A percentile compares a stretch with the other conserved stretches of the same genome.
phyloP scores from a whole-genome alignment of 1,139 yeast species.

The Blastobotrys capitulatus region DNA sequence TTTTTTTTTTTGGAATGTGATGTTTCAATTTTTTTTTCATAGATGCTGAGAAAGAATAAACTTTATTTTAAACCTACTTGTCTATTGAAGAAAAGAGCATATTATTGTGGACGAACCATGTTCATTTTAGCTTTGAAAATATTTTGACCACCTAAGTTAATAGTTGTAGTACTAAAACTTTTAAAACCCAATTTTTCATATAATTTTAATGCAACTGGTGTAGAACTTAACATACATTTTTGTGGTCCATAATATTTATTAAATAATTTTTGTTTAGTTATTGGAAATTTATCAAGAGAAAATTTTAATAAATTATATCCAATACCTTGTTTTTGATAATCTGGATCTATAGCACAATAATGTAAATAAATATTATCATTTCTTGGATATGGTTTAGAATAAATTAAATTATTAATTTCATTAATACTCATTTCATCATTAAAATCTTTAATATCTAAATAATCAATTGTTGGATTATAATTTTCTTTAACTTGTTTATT shows the following conservation, averaged over 20 bases:
- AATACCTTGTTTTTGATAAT: background rate
- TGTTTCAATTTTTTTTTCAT: no score
- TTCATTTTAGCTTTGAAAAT: background rate
- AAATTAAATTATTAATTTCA: background rate
- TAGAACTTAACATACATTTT: conserved; percentile 14
- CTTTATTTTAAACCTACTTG: no score
- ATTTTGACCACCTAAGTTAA: background rate
- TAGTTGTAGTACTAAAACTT: background rate
- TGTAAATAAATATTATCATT: background rate
- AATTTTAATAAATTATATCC: background rate
- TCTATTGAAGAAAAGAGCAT: no score
- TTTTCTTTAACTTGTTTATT: background rate
- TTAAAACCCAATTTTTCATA: conserved; percentile 16
- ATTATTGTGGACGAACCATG: no score
- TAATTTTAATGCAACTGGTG: conserved; percentile 14
- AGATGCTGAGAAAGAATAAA: no score
- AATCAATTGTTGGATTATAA: background rate
- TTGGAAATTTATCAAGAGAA: background rate
- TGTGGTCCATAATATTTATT: conserved; percentile 16
- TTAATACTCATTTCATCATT: background rate
- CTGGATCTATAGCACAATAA: background rate
- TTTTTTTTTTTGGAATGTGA: no score
- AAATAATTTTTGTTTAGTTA: background rate
- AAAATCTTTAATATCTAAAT: background rate
- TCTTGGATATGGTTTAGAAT: background rate